Conservation (phyloP, 2,329 filamentous ascomycete genomes). For the Curvularia sp. region DNA sequence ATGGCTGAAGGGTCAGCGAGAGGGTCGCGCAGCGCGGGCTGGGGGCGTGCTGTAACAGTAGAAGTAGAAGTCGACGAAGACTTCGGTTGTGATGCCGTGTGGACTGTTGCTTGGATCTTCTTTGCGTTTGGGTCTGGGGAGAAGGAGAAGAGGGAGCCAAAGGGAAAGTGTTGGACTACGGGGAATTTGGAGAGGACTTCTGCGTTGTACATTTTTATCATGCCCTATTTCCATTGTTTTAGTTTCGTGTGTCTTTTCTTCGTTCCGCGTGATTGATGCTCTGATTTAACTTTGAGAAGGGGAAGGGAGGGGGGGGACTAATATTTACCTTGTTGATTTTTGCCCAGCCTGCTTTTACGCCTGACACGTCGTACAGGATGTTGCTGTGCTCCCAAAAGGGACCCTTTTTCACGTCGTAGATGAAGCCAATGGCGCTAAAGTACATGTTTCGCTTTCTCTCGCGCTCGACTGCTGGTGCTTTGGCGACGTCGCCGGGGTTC, state of each 20-base stretch:
- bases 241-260: conserved; percentile 4
- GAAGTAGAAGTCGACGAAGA: conserved; percentile 24
- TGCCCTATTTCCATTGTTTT: conserved; percentile 65
- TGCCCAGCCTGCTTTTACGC: conserved; percentile 87
- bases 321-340: conserved; percentile 81
- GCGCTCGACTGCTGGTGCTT: conserved; percentile 51
- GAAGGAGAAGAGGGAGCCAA: conserved; percentile 60
- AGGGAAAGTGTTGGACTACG: conserved; percentile 88
- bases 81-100: conserved; percentile 49
- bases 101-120: conserved; percentile 41
- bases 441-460: conserved; percentile 69
- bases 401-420: conserved; percentile 94
- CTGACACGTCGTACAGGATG: conserved; percentile 92
- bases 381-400: conserved; percentile 96
- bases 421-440: conserved; percentile 94
- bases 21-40: conserved; percentile 36
- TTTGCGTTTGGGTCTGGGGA: conserved; percentile 54
- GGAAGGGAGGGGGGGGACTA: no score
- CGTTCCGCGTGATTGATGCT: neutral
- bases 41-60: conserved; percentile 31
- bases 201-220: conserved; percentile 99
- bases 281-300: neutral
- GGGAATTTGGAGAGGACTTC: conserved; percentile 97
- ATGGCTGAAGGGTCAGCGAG: conserved; percentile 28
- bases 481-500: conserved; percentile 70